Evolutionary conservation across 2,329 filamentous ascomycete species (phyloP).

Genomic region (Epichloe hybrida): DNA sequence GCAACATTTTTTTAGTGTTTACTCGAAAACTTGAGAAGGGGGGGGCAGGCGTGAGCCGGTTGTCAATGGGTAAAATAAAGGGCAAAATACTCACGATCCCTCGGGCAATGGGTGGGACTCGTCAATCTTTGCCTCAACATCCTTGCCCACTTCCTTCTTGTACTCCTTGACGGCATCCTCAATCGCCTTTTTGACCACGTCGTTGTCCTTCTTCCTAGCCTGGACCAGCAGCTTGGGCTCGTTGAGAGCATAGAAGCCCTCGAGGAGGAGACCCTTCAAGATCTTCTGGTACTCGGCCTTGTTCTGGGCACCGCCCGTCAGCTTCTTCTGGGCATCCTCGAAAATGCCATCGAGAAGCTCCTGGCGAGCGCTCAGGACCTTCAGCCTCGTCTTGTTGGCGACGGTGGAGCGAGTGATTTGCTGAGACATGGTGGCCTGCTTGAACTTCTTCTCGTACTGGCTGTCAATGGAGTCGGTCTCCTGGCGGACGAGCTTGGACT

Average conservation of each 20-base stretch:
- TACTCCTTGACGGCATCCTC: constrained; percentile 68
- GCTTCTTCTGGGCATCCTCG: constrained; percentile 60
- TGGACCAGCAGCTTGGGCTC: constrained; percentile 66
- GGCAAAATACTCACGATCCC: constrained; percentile 53
- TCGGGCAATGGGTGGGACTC: constrained; percentile 69
- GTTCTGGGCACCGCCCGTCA: constrained; percentile 52
- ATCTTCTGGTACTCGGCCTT: constrained; percentile 60
- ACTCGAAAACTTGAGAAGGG: background rate
- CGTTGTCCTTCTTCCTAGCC: constrained; percentile 67
- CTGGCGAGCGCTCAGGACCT: constrained; percentile 76
- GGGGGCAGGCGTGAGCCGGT: background rate
- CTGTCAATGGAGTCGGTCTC: constrained; percentile 88
- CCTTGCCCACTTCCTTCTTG: constrained; percentile 61
- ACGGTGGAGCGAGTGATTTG: constrained; percentile 96
- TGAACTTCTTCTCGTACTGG: constrained; percentile 97
- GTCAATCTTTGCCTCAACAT: constrained; percentile 57
- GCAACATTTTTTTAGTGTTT: constrained; percentile 2
- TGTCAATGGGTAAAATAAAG: background rate
- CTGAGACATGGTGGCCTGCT: constrained; percentile 95
- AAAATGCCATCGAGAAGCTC: constrained; percentile 86
- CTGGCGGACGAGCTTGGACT: constrained; percentile 93
- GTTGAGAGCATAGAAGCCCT: constrained; percentile 78
- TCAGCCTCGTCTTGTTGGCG: constrained; percentile 88
- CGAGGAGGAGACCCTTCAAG: constrained; percentile 70
- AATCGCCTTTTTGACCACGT: constrained; percentile 62